Evolutionary conservation across 768 basidiomycete species (phyloP).

Genomic region (Termitomyces sp.): DNA sequence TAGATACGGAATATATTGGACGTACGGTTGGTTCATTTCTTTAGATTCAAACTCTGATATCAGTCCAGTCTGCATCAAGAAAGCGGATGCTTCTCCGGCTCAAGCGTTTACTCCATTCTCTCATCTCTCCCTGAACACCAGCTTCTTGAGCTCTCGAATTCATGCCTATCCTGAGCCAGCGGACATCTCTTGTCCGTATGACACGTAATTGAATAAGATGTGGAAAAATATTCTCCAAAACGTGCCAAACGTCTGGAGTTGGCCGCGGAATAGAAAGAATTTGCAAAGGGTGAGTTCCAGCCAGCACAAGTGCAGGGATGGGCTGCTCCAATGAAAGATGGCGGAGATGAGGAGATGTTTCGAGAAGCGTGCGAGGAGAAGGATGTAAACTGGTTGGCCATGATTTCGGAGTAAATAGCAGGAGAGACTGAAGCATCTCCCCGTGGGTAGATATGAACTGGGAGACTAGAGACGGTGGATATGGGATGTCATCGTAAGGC

Average conservation of each 20-base stretch:
- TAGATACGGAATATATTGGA: background rate
- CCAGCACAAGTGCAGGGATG: slow-evolving; percentile 43
- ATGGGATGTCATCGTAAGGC: slow-evolving; percentile 65
- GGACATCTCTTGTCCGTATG: slow-evolving; percentile 60
- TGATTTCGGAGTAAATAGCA: slow-evolving; percentile 63
- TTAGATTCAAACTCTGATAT: slow-evolving; percentile 22
- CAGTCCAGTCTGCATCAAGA: slow-evolving; percentile 70
- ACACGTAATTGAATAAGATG: slow-evolving; percentile 49
- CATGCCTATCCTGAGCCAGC: slow-evolving; percentile 69
- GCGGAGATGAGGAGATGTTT: slow-evolving; percentile 46
- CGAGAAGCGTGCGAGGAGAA: slow-evolving; percentile 43
- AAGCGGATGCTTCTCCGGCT: slow-evolving; percentile 51
- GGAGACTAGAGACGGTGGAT: slow-evolving; percentile 50
- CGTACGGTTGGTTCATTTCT: background rate
- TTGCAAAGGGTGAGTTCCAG: slow-evolving; percentile 37
- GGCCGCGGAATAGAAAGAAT: slow-evolving; percentile 78
- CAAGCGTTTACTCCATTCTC: slow-evolving; percentile 63
- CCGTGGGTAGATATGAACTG: slow-evolving; percentile 60
- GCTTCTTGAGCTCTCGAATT: slow-evolving; percentile 59
- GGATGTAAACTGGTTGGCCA: slow-evolving; percentile 59
- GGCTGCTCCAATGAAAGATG: slow-evolving; percentile 72
- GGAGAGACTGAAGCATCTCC: slow-evolving; percentile 46
- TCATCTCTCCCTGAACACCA: slow-evolving; percentile 79
- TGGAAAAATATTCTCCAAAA: slow-evolving; percentile 50
- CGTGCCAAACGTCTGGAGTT: slow-evolving; percentile 46